Conservation (phyloP, 2,329 filamentous ascomycete genomes). For the Hymenotorrendiella dingleyae region DNA sequence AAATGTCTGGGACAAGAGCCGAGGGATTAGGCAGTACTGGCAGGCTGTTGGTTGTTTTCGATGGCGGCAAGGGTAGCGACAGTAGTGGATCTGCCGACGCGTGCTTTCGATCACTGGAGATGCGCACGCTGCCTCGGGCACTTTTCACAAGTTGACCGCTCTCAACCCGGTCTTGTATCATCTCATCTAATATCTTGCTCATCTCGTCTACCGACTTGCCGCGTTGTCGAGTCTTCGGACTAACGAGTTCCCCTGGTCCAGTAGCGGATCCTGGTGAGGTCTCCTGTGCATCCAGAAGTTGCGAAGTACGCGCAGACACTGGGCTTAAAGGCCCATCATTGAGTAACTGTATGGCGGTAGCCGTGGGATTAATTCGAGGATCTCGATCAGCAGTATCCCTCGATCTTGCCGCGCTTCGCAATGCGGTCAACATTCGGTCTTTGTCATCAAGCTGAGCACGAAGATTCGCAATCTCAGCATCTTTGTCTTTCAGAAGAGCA, state of each 20-base stretch:
- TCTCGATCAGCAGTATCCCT: slow-evolving; percentile 69
- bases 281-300: slow-evolving; percentile 19
- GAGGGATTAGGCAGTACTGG: background rate
- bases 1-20: background rate
- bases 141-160: slow-evolving; percentile 65
- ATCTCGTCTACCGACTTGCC: slow-evolving; percentile 79
- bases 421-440: slow-evolving; percentile 83
- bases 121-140: slow-evolving; percentile 58
- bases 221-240: slow-evolving; percentile 23
- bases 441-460: slow-evolving; percentile 87
- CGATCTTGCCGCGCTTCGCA: slow-evolving; percentile 79
- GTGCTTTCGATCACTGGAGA: slow-evolving; percentile 41
- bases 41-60: background rate
- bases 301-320: slow-evolving; percentile 26
- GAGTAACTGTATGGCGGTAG: slow-evolving; percentile 8
- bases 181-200: slow-evolving; percentile 89
- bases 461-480: slow-evolving; percentile 88
- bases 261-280: slow-evolving; percentile 15
- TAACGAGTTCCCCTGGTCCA: slow-evolving; percentile 15
- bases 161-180: slow-evolving; percentile 87
- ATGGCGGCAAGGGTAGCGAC: background rate
- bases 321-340: slow-evolving; percentile 27
- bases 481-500: slow-evolving; percentile 75
- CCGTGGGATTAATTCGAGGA: slow-evolving; percentile 18
- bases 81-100: slow-evolving; percentile 1